Conservation (phyloP, 2,329 filamentous ascomycete genomes). For the Colletotrichum trifolii region DNA sequence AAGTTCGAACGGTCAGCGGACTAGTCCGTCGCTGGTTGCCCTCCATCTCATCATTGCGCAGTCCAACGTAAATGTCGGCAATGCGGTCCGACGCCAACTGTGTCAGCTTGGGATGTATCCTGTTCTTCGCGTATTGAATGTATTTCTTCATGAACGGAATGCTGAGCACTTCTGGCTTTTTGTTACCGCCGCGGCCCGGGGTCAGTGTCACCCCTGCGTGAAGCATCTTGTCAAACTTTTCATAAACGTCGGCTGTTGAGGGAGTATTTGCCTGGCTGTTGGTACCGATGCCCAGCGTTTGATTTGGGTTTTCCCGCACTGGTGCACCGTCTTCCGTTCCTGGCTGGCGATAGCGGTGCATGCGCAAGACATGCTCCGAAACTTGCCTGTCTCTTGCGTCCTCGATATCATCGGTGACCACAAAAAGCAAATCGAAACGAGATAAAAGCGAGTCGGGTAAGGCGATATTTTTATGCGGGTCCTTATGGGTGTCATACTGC, state of each 20-base stretch:
- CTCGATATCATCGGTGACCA: slow-evolving; percentile 98
- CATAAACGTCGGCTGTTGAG: slow-evolving; percentile 86
- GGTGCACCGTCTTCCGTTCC: slow-evolving; percentile 95
- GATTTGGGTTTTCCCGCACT: slow-evolving; percentile 86
- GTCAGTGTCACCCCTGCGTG: slow-evolving; percentile 89
- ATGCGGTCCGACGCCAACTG: slow-evolving; percentile 94
- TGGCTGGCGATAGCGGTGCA: slow-evolving; percentile 94
- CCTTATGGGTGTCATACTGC: slow-evolving; percentile 98
- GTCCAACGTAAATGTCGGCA: slow-evolving; percentile 87
- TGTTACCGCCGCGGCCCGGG: slow-evolving; percentile 77
- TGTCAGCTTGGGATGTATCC: slow-evolving; percentile 89
- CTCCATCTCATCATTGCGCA: slow-evolving; percentile 95
- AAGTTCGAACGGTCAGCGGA: slow-evolving; percentile 94
- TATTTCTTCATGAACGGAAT: slow-evolving; percentile 99
- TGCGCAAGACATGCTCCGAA: slow-evolving; percentile 95
- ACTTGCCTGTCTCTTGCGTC: slow-evolving; percentile 90
- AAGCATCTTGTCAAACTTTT: slow-evolving; percentile 96
- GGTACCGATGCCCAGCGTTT: slow-evolving; percentile 87
- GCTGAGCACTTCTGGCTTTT: slow-evolving; percentile 87
- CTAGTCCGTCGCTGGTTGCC: slow-evolving; percentile 93
- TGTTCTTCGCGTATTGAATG: slow-evolving; percentile 95
- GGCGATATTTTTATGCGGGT: slow-evolving; percentile 98
- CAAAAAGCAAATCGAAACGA: slow-evolving; percentile 97
- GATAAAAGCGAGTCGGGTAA: slow-evolving; percentile 95
- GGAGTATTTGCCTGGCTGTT: slow-evolving; percentile 80